phyloP scores from a whole-genome alignment of 108 stramenopile species.

The Pseudonitzschia delicatissima region DNA sequence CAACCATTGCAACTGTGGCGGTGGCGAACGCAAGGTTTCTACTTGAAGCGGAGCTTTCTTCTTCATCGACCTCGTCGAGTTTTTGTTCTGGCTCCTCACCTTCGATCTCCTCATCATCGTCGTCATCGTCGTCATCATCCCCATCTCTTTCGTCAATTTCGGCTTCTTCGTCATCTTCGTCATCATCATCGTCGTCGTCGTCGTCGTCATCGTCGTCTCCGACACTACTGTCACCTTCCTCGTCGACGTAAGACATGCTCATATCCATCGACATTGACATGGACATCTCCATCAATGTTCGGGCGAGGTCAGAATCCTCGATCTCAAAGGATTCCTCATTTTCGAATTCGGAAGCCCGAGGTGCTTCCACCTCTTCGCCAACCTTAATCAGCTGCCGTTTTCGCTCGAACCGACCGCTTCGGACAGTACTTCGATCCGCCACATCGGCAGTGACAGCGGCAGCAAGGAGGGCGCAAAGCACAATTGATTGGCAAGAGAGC shows the following conservation, averaged over 20 bases:
- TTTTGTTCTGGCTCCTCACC: not conserved
- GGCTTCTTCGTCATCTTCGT: too few species aligned
- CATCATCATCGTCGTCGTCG: not conserved
- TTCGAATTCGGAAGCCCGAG: too few species aligned
- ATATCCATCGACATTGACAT: not conserved
- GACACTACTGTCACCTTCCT: not conserved
- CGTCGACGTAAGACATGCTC: not conserved
- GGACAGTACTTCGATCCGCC: not conserved
- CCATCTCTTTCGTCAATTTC: not conserved
- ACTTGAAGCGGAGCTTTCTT: not conserved
- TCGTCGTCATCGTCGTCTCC: not conserved
- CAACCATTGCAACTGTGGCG: not conserved
- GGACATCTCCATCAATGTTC: not conserved
- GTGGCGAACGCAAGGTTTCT: not conserved
- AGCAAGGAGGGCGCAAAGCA: not conserved
- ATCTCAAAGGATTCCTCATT: not conserved
- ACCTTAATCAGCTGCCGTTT: not conserved
- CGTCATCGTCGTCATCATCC: not conserved
- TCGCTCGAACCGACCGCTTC: not conserved
- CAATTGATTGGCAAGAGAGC: not conserved
- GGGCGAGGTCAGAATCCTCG: not conserved
- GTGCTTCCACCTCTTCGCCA: too few species aligned
- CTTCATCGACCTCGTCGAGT: not conserved
- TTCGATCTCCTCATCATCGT: too few species aligned
- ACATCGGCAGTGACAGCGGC: not conserved